Conservation (phyloP, 1,284 basidiomycete species). For the Malassezia brasiliensis region DNA sequence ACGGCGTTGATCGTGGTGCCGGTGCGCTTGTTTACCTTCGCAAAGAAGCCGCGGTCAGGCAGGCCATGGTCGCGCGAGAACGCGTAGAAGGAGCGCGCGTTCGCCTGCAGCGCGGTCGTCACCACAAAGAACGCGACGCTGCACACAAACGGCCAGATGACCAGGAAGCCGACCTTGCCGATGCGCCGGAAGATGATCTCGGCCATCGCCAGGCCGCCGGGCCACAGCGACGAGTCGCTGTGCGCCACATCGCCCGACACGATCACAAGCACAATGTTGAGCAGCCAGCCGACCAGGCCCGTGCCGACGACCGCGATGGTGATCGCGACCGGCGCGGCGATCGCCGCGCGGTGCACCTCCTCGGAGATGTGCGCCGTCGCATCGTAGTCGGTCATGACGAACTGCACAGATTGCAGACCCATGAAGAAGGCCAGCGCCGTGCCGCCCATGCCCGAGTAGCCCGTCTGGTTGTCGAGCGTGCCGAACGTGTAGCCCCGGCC, state of each 20-base stretch:
- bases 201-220: conserved; percentile 44
- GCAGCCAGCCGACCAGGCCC: conserved; percentile 40
- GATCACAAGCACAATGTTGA: conserved; percentile 59
- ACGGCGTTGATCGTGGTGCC: conserved; percentile 73
- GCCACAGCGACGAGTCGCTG: conserved; percentile 25
- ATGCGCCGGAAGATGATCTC: conserved; percentile 38
- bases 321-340: conserved; percentile 66
- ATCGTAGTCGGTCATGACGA: conserved; percentile 51
- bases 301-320: conserved; percentile 64
- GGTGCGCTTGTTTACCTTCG: conserved; percentile 55
- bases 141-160: conserved; percentile 49
- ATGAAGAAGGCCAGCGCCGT: conserved; percentile 74
- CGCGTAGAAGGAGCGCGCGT: conserved; percentile 75
- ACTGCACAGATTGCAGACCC: conserved; percentile 78
- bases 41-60: conserved; percentile 72
- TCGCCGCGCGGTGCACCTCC: conserved; percentile 77
- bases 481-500: conserved; percentile 60
- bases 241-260: conserved; percentile 54
- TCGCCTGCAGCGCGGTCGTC: conserved; percentile 64
- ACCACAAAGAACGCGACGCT: conserved; percentile 49
- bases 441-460: conserved; percentile 57
- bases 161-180: conserved; percentile 58
- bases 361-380: conserved; percentile 75
- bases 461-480: conserved; percentile 54
- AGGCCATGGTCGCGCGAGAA: conserved; percentile 76